Evolutionary conservation across 306 rosid genomes (phyloP), one percentile per base, ranked within the genome.

Genomic region (Trichosanthes cucumerina): DNA sequence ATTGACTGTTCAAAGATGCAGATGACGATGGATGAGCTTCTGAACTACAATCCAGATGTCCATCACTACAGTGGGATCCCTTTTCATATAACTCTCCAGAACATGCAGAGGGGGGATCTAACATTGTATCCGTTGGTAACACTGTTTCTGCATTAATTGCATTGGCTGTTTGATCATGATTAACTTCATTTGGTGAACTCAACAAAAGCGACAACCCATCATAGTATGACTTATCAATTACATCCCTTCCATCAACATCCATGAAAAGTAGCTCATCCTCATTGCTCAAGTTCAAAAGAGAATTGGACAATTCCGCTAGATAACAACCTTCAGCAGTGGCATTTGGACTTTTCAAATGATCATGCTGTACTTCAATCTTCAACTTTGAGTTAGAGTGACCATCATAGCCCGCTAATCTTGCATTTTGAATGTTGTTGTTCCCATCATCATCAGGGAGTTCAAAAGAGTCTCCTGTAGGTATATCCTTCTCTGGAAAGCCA

Each of bases 121-220:
- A 33, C 80, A 75, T 34, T 76, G 84, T 80, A 71, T 86, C 84
- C 41, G 83, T 79, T 76, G 88, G 85, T 70, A 63, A 68, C 9
- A 52, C 80, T 38, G 80, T 50, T 73, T 84, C 90, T 34, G 83
- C 52, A 80, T 84, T 88, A 72, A 75, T 79, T 79, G 69, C 63
- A 78, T 43, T 50, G 33, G 80, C 79, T 12, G 79, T 69, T 79
- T 83, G 86, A 81, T 85, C 88, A 65, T 81, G 86, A 84, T 81
- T 23, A 75, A 53, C 85, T 57, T 77, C 87, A 77, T 76, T 86
- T 19, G 96, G 90, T 24, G 93, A 86, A 77, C 80, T 82, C 84
- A 86, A 77, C 78, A 95, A 81, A 80, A 96, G 98, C 54, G 93
- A 93, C 79, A 96, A 78, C 47, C 93, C 97, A 54, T 96, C 98